Percentiles rank a stretch among this genome's conserved stretches.
phyloP scores from a whole-genome alignment of 306 rosid genomes.

The Benincasa hispida region DNA sequence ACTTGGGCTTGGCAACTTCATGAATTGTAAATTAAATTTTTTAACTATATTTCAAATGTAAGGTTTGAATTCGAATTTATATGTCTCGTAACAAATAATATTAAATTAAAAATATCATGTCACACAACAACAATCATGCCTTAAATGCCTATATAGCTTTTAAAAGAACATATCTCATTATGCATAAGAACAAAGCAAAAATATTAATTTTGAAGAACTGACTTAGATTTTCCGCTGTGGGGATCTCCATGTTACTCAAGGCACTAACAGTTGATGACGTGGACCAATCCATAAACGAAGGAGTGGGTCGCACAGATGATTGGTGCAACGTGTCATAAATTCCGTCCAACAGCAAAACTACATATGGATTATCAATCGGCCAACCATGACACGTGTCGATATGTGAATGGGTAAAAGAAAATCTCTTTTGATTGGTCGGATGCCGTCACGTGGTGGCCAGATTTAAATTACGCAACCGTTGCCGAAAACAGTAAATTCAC shows the following conservation, averaged over 20 bases:
- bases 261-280: neutral
- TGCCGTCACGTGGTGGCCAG: neutral
- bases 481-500: slow-evolving; percentile 1
- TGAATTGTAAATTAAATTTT: too few species aligned
- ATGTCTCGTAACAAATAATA: too few species aligned
- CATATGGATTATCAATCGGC: neutral
- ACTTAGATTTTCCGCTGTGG: neutral
- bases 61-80: too few species aligned
- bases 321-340: slow-evolving; percentile 10
- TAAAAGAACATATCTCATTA: neutral
- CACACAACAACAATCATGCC: neutral
- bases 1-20: too few species aligned
- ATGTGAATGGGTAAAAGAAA: neutral
- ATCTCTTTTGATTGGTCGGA: neutral
- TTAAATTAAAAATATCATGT: neutral
- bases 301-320: neutral
- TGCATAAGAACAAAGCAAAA: neutral
- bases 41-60: too few species aligned
- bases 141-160: neutral
- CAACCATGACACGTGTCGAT: slow-evolving; percentile 1
- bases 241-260: neutral
- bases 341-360: neutral
- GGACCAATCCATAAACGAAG: neutral
- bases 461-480: neutral
- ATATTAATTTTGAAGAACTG: neutral